Conservation (phyloP, 1,139 yeast genomes). For the Protomyces inouyei region DNA sequence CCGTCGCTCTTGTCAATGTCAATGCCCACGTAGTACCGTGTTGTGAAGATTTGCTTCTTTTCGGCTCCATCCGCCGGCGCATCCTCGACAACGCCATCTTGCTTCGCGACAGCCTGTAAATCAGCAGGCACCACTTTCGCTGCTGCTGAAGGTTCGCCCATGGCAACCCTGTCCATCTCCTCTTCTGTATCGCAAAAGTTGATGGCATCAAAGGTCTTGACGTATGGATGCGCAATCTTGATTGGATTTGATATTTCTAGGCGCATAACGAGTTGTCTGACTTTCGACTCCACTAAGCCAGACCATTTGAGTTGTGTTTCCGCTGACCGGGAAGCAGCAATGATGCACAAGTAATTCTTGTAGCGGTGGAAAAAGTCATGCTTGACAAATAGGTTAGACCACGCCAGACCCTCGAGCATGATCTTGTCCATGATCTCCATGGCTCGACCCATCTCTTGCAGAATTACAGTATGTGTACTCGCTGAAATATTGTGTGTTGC, state of each 20-base stretch:
- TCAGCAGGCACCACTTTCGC: conserved; percentile 46
- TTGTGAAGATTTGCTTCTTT: conserved; percentile 52
- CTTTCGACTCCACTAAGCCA: conserved; percentile 85
- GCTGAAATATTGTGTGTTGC: conserved; percentile 93
- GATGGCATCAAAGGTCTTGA: conserved; percentile 62
- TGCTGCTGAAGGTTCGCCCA: conserved; percentile 48
- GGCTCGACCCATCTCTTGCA: conserved; percentile 73
- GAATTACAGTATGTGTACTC: conserved; percentile 76
- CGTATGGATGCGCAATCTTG: conserved; percentile 82
- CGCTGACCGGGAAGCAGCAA: conserved; percentile 68
- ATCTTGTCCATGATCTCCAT: conserved; percentile 66
- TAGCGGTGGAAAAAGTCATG: conserved; percentile 78
- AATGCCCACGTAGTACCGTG: conserved; percentile 76
- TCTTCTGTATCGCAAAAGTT: conserved; percentile 53
- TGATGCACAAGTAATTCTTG: conserved; percentile 77
- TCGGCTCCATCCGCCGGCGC: conserved; percentile 34
- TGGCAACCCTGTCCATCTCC: conserved; percentile 53
- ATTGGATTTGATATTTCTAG: conserved; percentile 63
- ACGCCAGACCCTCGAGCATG: conserved; percentile 54
- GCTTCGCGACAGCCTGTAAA: conserved; percentile 39
- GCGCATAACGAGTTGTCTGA: conserved; percentile 74
- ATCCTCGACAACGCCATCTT: conserved; percentile 36
- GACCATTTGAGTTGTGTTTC: conserved; percentile 87
- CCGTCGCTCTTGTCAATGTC: conserved; percentile 52
- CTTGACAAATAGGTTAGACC: conserved; percentile 71